Base-by-base conservation (phyloP, 2,329 filamentous ascomycete genomes). In the Exophiala calicioides region DNA sequence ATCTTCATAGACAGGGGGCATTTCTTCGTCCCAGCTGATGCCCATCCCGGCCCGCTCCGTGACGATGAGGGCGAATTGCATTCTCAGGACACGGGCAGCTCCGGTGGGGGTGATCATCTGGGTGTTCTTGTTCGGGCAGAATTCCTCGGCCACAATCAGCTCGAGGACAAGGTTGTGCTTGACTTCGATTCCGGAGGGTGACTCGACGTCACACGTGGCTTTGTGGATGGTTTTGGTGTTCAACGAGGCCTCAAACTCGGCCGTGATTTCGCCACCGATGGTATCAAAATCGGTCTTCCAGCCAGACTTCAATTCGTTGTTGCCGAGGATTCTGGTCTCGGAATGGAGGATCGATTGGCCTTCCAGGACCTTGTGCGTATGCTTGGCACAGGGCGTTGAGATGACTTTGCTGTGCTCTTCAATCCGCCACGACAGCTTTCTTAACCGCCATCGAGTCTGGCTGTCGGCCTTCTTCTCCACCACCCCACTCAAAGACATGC, bases 21-120 rank as follows among this genome's bases (percentile, higher is more conserved):
- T 84, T 73, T 98, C 91, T 69, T 96, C 91, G 59, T 97, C 91
- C 91, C 93, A 98, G 58, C 86, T 88, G 60, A 98, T 90, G 39
- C 91, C 90, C 64, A 95, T 79, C 13, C 91, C 91, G 15, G 81
- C 80, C 50, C 88, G 81, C 70, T 95, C 86, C 3, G 90, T 96
- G 44, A 97, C 78, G 47, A 82, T 75, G 42, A 93, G 77, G 60
- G 80, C 82, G 73, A 96, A 97, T 65, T 95, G 88, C 79, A 95
- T 96, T 56, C 91, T 81, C 51, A 98, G 75, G 41, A 97, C 91
- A 55, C 91, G 82, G 0, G 91, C 93, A 2, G 90, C 86, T 51
- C 91, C 91, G 0, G 91, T 96, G 38, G 90, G 89, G 0, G 88
- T 90, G 36, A 88, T 79, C 39, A 89, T 75, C 65, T 83, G 84